Conservation (phyloP, 306 rosid genomes). For the Sechiopsis laciniata region DNA sequence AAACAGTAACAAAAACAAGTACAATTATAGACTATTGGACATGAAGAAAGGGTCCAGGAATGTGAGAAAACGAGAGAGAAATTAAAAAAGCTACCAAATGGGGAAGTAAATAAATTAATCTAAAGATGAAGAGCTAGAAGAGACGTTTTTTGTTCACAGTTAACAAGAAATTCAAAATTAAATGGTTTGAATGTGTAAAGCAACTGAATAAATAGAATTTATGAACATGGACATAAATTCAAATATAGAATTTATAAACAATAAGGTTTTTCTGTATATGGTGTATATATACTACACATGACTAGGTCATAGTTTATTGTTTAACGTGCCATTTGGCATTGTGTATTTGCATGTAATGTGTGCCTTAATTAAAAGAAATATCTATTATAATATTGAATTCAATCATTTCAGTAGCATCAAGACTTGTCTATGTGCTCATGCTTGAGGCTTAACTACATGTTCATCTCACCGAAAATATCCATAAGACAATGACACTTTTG, state of each 20-base stretch:
- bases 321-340: background rate
- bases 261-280: background rate
- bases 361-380: background rate
- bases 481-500: too few relatives aligned
- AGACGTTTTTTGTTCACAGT: background rate
- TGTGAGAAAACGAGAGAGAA: background rate
- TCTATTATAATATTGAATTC: background rate
- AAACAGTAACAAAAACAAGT: background rate
- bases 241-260: background rate
- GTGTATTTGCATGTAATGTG: background rate
- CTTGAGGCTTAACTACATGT: too few relatives aligned
- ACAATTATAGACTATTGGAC: background rate
- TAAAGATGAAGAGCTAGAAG: background rate
- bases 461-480: too few relatives aligned
- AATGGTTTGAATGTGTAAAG: constrained; percentile 3
- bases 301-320: background rate
- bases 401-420: background rate
- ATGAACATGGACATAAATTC: constrained; percentile 12
- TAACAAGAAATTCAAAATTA: background rate
- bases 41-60: background rate
- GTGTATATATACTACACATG: background rate
- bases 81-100: constrained; percentile 3
- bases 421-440: too few relatives aligned
- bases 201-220: background rate
- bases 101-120: constrained; percentile 4